These are phyloP conservation scores for Pleurozium schreberi DNA, from an alignment of 225 moss, liverwort and hornwort species.

Conservation along the genomic window DNA sequence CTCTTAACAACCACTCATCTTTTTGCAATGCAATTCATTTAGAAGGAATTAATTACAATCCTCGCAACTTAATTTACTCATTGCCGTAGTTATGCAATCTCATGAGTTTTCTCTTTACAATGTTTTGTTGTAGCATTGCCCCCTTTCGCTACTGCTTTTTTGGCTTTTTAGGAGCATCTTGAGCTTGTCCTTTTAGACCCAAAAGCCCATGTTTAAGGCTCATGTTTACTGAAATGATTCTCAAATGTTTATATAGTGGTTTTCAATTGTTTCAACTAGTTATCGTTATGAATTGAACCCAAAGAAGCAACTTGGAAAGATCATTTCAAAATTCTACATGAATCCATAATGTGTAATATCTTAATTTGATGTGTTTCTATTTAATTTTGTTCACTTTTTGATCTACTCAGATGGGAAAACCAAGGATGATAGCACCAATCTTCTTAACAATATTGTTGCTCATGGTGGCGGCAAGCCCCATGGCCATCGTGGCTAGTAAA, in stretches of 20 bases:
- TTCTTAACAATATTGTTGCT: neutral
- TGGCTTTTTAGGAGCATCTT: too few species aligned
- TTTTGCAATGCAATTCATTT: neutral
- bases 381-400: too few species aligned
- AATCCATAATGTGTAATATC: too few species aligned
- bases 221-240: neutral
- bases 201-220: neutral
- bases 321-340: neutral
- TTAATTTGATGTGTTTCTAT: neutral
- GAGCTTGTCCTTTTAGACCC: neutral
- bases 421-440: neutral
- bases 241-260: neutral
- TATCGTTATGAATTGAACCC: neutral
- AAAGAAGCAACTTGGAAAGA: neutral
- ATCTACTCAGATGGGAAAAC: neutral
- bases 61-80: neutral
- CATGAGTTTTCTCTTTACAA: neutral
- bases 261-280: neutral
- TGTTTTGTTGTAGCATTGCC: neutral
- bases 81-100: neutral
- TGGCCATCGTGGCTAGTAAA: neutral
- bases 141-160: neutral
- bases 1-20: too few species aligned
- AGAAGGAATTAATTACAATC: rapidly evolving
- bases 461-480: neutral